Evolutionary conservation across 225 moss, liverwort and hornwort species (phyloP).

Genomic region (Ulota crispa): DNA sequence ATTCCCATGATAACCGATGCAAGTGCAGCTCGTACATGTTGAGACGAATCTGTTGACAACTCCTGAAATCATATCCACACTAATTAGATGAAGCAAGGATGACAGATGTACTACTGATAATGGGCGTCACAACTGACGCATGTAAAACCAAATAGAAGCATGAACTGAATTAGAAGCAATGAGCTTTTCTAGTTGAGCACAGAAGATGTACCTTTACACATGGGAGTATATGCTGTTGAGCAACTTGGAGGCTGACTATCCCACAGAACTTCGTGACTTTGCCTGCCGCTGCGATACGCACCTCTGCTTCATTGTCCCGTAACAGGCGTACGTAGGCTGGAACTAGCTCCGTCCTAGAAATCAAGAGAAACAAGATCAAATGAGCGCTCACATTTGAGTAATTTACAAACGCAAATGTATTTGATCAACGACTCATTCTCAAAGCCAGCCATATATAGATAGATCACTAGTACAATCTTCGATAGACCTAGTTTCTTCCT

Average conservation of each 20-base stretch:
- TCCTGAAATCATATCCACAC: constrained; percentile 48
- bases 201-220: constrained; percentile 76
- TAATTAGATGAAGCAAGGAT: background rate
- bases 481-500: background rate
- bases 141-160: background rate
- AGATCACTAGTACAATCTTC: background rate
- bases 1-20: constrained; percentile 98
- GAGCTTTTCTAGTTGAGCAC: constrained; percentile 3
- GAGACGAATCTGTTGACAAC: constrained; percentile 92
- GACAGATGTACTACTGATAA: background rate
- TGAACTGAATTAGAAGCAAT: background rate
- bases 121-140: background rate
- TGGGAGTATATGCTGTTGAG: constrained; percentile 90
- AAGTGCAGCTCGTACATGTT: constrained; percentile 96
- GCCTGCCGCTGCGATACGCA: constrained; percentile 93
- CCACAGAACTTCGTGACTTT: constrained; percentile 98
- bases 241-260: constrained; percentile 82
- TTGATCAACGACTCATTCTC: background rate
- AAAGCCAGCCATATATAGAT: constrained; percentile 6
- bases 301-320: constrained; percentile 97
- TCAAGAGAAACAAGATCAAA: constrained; percentile 4
- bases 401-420: background rate
- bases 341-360: constrained; percentile 83
- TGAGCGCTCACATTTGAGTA: constrained; percentile 14
- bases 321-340: constrained; percentile 92